phyloP scores from a whole-genome alignment of 2,329 filamentous ascomycete genomes.

The Exophiala mesophila region DNA sequence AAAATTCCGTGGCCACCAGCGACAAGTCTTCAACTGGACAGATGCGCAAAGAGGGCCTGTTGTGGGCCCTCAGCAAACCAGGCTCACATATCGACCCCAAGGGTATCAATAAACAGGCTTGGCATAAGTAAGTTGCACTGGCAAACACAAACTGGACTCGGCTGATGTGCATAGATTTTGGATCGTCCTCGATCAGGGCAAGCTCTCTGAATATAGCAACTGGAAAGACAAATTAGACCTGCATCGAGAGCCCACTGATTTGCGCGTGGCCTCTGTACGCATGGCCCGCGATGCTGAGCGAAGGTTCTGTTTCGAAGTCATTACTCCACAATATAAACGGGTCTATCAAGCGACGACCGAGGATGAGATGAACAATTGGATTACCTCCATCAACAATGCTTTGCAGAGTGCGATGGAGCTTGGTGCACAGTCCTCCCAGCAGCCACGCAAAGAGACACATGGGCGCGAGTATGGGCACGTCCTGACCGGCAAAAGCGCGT shows the following conservation, averaged over 20 bases:
- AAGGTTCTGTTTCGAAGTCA: constrained; percentile 96
- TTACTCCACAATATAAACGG: constrained; percentile 90
- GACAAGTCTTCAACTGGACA: constrained; percentile 49
- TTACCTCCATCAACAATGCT: constrained; percentile 92
- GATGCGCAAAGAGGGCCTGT: constrained; percentile 83
- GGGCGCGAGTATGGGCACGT: constrained; percentile 88
- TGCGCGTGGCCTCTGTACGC: constrained; percentile 92
- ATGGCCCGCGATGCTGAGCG: constrained; percentile 92
- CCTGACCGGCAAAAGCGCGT: constrained; percentile 81
- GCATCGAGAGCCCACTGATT: constrained; percentile 96
- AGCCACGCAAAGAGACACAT: constrained; percentile 55
- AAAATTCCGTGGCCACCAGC: constrained; percentile 60
- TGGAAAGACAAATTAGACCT: constrained; percentile 97
- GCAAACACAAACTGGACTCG: not conserved
- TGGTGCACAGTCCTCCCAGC: constrained; percentile 51
- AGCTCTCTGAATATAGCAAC: constrained; percentile 95
- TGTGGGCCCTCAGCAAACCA: constrained; percentile 91
- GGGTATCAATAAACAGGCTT: constrained; percentile 91
- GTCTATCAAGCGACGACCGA: constrained; percentile 98
- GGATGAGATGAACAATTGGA: constrained; percentile 98
- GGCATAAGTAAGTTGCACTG: constrained; percentile 77
- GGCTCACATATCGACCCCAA: constrained; percentile 94
- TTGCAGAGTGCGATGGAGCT: constrained; percentile 87
- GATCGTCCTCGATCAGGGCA: constrained; percentile 96
- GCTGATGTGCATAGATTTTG: constrained; percentile 66